A percentile compares a stretch with the other conserved stretches of the same genome.
Evolutionary conservation across 2,329 filamentous ascomycete species (phyloP).

Genomic region (Capronia coronata): DNA sequence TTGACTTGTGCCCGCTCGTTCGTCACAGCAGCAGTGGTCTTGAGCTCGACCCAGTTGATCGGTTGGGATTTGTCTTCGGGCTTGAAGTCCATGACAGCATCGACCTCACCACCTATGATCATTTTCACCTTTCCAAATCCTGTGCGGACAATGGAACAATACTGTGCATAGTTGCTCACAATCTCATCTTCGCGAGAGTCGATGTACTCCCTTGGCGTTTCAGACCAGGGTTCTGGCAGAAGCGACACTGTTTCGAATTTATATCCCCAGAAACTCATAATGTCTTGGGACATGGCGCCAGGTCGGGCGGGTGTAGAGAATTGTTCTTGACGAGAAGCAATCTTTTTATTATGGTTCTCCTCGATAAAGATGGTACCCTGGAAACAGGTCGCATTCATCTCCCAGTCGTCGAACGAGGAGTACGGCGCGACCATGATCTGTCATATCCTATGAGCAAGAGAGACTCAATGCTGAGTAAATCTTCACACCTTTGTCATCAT

Average conservation of each 20-base stretch:
- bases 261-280: constrained; percentile 96
- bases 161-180: constrained; percentile 87
- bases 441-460: constrained; percentile 10
- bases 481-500: constrained; percentile 89
- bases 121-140: constrained; percentile 70
- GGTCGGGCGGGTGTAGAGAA: constrained; percentile 44
- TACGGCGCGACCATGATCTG: constrained; percentile 83
- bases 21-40: constrained; percentile 71
- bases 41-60: constrained; percentile 90
- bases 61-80: constrained; percentile 58
- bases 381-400: constrained; percentile 91
- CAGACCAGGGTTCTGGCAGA: constrained; percentile 66
- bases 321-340: constrained; percentile 56
- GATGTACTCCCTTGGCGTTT: constrained; percentile 67
- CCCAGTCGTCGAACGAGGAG: constrained; percentile 64
- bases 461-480: too few species aligned
- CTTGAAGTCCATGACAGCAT: constrained; percentile 87
- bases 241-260: constrained; percentile 89
- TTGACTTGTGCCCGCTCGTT: constrained; percentile 62
- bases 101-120: constrained; percentile 87
- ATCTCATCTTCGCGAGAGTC: constrained; percentile 63
- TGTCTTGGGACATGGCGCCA: constrained; percentile 59
- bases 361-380: constrained; percentile 73
- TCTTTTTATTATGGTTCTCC: constrained; percentile 73
- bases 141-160: constrained; percentile 88